Evolutionary conservation across 2,329 filamentous ascomycete genomes (phyloP).

Genomic region (Aspergillus ochraceus): DNA sequence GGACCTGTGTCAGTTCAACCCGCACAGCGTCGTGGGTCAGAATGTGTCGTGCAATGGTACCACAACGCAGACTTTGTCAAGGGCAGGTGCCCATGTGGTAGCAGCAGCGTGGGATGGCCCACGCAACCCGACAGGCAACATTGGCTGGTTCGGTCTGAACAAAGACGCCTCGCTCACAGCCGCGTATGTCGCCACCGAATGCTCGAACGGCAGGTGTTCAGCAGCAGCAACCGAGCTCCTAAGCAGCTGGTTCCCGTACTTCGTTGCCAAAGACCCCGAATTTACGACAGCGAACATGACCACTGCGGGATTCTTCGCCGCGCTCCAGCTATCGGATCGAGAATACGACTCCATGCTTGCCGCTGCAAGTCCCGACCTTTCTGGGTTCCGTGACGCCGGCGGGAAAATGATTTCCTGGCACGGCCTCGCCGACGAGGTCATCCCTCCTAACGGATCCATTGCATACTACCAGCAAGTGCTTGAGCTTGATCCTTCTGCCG

Average conservation of each 20-base stretch:
- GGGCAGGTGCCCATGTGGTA: background rate
- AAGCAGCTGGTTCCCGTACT: background rate
- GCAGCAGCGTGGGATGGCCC: slow-evolving; percentile 3
- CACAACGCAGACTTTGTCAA: background rate
- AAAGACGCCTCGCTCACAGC: background rate
- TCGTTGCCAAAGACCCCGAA: background rate
- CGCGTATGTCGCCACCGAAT: background rate
- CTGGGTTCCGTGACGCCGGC: background rate
- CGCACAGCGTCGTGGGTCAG: slow-evolving; percentile 3
- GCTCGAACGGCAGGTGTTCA: background rate
- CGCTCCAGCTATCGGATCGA: background rate
- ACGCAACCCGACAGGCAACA: background rate
- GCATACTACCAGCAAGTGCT: background rate
- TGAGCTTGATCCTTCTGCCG: background rate
- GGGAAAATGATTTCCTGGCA: background rate
- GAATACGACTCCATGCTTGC: background rate
- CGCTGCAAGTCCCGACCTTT: background rate
- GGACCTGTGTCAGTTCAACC: slow-evolving; percentile 6
- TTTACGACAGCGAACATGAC: background rate
- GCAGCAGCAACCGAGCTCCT: background rate
- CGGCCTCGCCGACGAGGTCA: background rate
- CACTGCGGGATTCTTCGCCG: background rate
- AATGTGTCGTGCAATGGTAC: background rate
- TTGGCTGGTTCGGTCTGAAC: slow-evolving; percentile 37
- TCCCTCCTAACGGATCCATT: background rate